Base-by-base conservation (phyloP, 306 rosid species). In the Urtica urens region DNA sequence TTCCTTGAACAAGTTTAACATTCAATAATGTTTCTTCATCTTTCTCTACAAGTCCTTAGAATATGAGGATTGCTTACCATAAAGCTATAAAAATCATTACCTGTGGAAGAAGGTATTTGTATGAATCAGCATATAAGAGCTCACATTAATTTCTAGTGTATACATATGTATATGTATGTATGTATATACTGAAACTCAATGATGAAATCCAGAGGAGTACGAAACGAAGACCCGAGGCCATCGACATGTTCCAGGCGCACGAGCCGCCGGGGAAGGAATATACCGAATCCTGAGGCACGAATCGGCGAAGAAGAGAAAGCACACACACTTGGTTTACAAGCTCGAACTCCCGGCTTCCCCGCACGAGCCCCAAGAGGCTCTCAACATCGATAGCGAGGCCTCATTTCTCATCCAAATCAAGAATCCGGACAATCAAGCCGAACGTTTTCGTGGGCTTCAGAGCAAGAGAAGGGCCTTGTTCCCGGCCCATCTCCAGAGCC, bases 281-380 rank as follows among this genome's bases (percentile, higher is more conserved):
- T 77, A 80, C 63, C 62, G 75, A 23, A 71, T 80, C 10, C 14
- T 76, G 6, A 59, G 77, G 59, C 81, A 80, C 53, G n/a, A n/a
- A n/a, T 45, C 42, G 11, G 33, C 20, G 5, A 49, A 51, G 16
- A 68, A 47, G 49, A 69, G 19, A 62, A 60, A 38, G 31, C 81
- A 71, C 64, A 62, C 79, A 15, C 90, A 80, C 62, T 65, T 77
- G 72, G 63, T 76, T 38, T 77, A 80, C 68, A 80, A 73, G 70
- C 77, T 77, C 10, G 81, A 73, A 55, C 51, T 77, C 39, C 81
- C 79, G 14, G 19, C 59, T 37, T 71, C 59, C 38, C 53, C 51
- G 46, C 57, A 59, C 0, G 73, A 65, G 51, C 69, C 92, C 1
- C 92, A 81, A 14, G 65, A 81, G 19, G 55, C 66, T 0, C 63